Evolutionary conservation across 129 eudicot genomes (phyloP).

Genomic region (Rutidosis leptorrhynchoides): DNA sequence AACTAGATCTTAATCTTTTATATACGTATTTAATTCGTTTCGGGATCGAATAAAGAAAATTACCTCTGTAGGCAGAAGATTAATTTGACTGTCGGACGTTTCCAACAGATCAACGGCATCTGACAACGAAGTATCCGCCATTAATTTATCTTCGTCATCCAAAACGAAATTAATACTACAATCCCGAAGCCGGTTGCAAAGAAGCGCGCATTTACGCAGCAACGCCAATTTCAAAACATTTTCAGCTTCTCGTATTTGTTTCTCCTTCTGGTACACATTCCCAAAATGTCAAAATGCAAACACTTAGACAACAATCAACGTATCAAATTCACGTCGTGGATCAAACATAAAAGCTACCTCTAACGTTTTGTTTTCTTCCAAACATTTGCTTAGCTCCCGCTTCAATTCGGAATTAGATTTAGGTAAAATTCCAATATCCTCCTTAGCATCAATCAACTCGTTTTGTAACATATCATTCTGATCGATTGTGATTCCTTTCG

Average conservation of each 20-base stretch:
- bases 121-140: conserved; percentile 39
- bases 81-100: conserved; percentile 46
- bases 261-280: conserved; percentile 47
- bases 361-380: conserved; percentile 46
- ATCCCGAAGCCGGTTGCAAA: conserved; percentile 48
- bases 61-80: conserved; percentile 65
- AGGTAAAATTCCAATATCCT: conserved; percentile 43
- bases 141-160: conserved; percentile 48
- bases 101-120: conserved; percentile 46
- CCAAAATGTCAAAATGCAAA: background rate
- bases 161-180: conserved; percentile 43
- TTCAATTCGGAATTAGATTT: conserved; percentile 64
- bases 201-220: conserved; percentile 55
- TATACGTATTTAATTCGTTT: background rate
- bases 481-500: conserved; percentile 32
- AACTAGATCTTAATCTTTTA: background rate
- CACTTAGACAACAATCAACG: background rate
- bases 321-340: conserved; percentile 2
- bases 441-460: conserved; percentile 51
- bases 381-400: conserved; percentile 54
- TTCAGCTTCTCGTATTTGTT: conserved; percentile 34
- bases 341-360: conserved; percentile 44
- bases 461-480: conserved; percentile 50
- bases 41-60: background rate
- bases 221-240: conserved; percentile 35